Conservation (phyloP, 805 yeast species). For the Candida michaelii region DNA sequence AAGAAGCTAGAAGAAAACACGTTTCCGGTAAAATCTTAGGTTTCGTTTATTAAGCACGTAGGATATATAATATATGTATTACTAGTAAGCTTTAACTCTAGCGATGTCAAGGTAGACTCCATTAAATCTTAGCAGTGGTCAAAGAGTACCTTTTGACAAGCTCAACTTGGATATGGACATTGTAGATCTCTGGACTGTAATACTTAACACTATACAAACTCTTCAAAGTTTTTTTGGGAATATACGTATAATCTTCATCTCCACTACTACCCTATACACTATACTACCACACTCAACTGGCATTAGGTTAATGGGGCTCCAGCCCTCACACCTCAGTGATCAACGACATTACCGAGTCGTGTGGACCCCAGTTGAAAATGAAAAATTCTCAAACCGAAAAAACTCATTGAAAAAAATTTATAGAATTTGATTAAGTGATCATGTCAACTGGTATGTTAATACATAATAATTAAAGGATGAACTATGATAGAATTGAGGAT, state of each 20-base stretch:
- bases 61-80: not conserved
- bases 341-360: slow-evolving; percentile 8
- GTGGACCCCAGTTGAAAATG: slow-evolving; percentile 3
- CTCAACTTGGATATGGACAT: too few species aligned
- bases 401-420: slow-evolving; percentile 16
- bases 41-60: slow-evolving; percentile 54
- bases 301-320: slow-evolving; percentile 13
- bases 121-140: too few species aligned
- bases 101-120: too few species aligned
- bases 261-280: too few species aligned
- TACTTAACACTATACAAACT: too few species aligned
- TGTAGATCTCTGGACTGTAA: too few species aligned
- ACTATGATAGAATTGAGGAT: not conserved
- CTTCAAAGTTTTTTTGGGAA: too few species aligned
- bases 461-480: not conserved
- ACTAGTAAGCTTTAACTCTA: not conserved
- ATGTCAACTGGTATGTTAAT: slow-evolving; percentile 38
- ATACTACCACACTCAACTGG: too few species aligned
- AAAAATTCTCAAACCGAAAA: slow-evolving; percentile 11
- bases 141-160: too few species aligned
- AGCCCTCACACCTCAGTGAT: slow-evolving; percentile 7
- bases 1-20: slow-evolving; percentile 99
- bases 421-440: slow-evolving; percentile 15
- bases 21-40: slow-evolving; percentile 99
- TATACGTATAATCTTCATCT: too few species aligned